Conservation (phyloP, 1,284 basidiomycete species). For the Prillingera fragicola region DNA sequence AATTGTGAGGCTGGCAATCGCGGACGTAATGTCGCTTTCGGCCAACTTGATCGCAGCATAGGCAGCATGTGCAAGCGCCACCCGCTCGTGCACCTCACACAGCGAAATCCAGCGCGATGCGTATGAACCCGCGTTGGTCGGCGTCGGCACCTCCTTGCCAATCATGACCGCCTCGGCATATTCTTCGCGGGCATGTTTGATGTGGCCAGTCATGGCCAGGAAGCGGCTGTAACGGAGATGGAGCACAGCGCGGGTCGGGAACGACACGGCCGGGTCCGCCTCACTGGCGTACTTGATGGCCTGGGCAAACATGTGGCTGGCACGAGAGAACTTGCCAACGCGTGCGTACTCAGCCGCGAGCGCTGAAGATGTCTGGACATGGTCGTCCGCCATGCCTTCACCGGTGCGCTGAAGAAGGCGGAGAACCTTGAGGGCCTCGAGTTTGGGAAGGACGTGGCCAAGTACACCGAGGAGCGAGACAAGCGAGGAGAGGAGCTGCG, state of each 20-base stretch:
- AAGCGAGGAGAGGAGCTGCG: slow-evolving; percentile 42
- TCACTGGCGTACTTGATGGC: slow-evolving; percentile 50
- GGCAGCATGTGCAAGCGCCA: slow-evolving; percentile 64
- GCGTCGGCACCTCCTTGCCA: slow-evolving; percentile 45
- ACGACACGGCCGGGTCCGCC: slow-evolving; percentile 15
- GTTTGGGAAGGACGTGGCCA: slow-evolving; percentile 51
- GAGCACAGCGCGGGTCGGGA: slow-evolving; percentile 52
- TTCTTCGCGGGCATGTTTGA: slow-evolving; percentile 51
- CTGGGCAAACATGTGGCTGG: slow-evolving; percentile 59
- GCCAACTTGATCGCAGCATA: slow-evolving; percentile 64
- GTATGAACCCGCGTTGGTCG: slow-evolving; percentile 48
- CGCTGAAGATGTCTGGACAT: slow-evolving; percentile 60
- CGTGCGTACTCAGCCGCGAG: slow-evolving; percentile 70
- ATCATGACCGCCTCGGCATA: slow-evolving; percentile 38
- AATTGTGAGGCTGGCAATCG: slow-evolving; percentile 61
- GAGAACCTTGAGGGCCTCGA: slow-evolving; percentile 53
- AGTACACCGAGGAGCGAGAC: slow-evolving; percentile 63
- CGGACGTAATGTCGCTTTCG: slow-evolving; percentile 59
- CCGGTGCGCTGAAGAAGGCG: slow-evolving; percentile 55
- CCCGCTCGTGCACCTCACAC: slow-evolving; percentile 59
- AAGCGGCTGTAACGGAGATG: slow-evolving; percentile 63
- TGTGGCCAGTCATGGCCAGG: slow-evolving; percentile 59
- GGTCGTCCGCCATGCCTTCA: slow-evolving; percentile 49
- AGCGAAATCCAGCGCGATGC: slow-evolving; percentile 58
- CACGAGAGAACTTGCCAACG: slow-evolving; percentile 67